These are phyloP conservation scores for Diutina mesorugosa DNA, from an alignment of 1,139 yeast species.

Conservation along the genomic window DNA sequence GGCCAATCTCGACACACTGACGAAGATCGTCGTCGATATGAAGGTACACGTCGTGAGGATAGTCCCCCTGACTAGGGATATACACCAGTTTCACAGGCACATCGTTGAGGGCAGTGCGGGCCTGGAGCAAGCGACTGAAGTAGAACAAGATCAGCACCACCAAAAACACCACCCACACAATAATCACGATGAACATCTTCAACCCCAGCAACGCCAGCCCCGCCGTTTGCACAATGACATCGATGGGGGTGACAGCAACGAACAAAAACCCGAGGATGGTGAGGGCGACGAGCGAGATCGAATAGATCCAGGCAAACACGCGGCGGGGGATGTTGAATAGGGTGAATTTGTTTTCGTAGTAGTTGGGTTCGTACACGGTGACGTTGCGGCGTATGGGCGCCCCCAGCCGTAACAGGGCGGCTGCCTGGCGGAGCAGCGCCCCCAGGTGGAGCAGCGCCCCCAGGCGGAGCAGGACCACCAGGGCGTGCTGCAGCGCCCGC, in stretches of 20 bases:
- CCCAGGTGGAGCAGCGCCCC: neutral
- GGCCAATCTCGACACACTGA: constrained; percentile 32
- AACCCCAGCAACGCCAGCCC: constrained; percentile 42
- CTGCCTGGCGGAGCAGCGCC: neutral
- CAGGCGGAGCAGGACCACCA: neutral
- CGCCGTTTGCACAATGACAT: constrained; percentile 56
- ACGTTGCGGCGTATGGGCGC: neutral
- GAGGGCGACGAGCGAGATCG: constrained; percentile 40
- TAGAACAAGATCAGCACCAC: constrained; percentile 35
- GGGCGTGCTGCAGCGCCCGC: neutral
- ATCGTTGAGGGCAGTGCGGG: constrained; percentile 49
- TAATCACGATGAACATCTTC: constrained; percentile 64
- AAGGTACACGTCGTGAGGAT: constrained; percentile 36
- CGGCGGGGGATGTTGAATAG: constrained; percentile 17
- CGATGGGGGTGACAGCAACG: constrained; percentile 60
- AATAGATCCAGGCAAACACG: constrained; percentile 38
- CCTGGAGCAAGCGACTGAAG: constrained; percentile 42
- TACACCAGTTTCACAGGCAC: constrained; percentile 57
- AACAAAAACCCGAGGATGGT: constrained; percentile 31
- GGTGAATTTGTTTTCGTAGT: neutral
- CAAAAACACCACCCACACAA: constrained; percentile 53
- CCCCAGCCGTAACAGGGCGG: neutral
- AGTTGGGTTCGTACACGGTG: neutral
- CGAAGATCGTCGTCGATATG: constrained; percentile 24
- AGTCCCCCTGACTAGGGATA: constrained; percentile 52